phyloP scores from a whole-genome alignment of 306 rosid genomes.

The Vicia villosa region DNA sequence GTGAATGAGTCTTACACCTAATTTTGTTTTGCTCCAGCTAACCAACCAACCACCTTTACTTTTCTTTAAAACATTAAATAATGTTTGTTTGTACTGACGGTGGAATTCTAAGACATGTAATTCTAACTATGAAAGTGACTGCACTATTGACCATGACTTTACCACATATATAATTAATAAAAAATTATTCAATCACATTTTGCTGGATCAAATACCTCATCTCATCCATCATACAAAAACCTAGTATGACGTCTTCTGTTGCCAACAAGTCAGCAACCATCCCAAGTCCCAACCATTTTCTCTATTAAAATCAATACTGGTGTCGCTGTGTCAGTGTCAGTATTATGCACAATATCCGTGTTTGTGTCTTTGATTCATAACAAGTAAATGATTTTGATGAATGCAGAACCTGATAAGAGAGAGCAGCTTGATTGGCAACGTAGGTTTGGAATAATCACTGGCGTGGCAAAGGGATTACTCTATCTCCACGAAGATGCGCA shows the following conservation, averaged over 20 bases:
- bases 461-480: conserved; percentile 82
- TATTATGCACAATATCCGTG: too few relatives aligned
- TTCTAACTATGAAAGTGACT: conserved; percentile 18
- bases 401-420: conserved; percentile 57
- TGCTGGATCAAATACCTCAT: neutral
- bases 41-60: neutral
- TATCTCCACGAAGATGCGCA: conserved; percentile 96
- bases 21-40: neutral
- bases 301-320: too few relatives aligned
- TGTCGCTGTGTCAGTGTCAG: too few relatives aligned
- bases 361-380: too few relatives aligned
- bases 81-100: neutral
- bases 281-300: neutral
- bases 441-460: conserved; percentile 70
- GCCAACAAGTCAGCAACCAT: neutral
- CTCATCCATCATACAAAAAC: conserved; percentile 11
- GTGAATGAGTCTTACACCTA: neutral
- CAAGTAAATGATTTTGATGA: neutral
- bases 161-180: neutral
- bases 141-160: conserved; percentile 50
- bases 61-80: conserved; percentile 3
- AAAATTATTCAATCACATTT: neutral
- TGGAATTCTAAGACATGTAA: neutral
- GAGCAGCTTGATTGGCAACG: conserved; percentile 84
- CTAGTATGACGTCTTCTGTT: conserved; percentile 7